These are phyloP conservation scores for Podospora didyma DNA, from an alignment of 495 filamentous ascomycete species.

Conservation along the genomic window DNA sequence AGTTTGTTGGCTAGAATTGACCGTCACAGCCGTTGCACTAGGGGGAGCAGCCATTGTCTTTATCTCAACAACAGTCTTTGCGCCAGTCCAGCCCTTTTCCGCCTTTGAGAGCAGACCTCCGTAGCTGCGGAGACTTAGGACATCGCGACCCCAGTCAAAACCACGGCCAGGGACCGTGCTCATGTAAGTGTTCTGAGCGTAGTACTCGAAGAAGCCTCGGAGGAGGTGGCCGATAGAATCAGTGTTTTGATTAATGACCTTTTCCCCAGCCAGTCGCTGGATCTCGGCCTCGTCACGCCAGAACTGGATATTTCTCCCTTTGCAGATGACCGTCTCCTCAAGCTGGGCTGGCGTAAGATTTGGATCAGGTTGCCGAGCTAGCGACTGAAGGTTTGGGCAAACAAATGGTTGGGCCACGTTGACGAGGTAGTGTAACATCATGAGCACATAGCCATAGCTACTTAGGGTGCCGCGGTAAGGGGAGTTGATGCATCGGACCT, in stretches of 20 bases:
- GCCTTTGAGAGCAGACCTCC: slow-evolving; percentile 66
- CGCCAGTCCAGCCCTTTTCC: slow-evolving; percentile 73
- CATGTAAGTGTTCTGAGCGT: slow-evolving; percentile 50
- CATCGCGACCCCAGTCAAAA: slow-evolving; percentile 69
- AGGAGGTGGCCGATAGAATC: slow-evolving; percentile 62
- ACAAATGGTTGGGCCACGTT: slow-evolving; percentile 74
- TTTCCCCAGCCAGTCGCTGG: slow-evolving; percentile 41
- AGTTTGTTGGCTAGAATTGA: slow-evolving; percentile 3
- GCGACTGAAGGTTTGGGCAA: slow-evolving; percentile 69
- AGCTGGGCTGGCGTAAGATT: slow-evolving; percentile 36
- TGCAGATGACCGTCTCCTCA: slow-evolving; percentile 40
- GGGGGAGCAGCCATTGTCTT: slow-evolving; percentile 11
- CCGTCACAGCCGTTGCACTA: slow-evolving; percentile 1
- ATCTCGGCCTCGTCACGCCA: slow-evolving; percentile 66
- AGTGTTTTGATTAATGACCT: slow-evolving; percentile 54
- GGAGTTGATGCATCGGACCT: slow-evolving; percentile 71
- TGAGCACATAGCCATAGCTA: slow-evolving; percentile 85
- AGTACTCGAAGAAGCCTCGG: slow-evolving; percentile 79
- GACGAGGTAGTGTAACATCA: slow-evolving; percentile 86
- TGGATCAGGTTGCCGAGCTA: slow-evolving; percentile 40
- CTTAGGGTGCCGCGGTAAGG: slow-evolving; percentile 78
- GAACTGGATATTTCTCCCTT: slow-evolving; percentile 60
- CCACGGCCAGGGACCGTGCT: slow-evolving; percentile 35
- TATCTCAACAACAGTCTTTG: slow-evolving; percentile 50
- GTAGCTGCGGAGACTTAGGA: slow-evolving; percentile 65